A percentile compares a stretch with the other conserved stretches of the same genome.
phyloP scores from a whole-genome alignment of 2,329 filamentous ascomycete genomes.

The Aspergillus awamori region DNA sequence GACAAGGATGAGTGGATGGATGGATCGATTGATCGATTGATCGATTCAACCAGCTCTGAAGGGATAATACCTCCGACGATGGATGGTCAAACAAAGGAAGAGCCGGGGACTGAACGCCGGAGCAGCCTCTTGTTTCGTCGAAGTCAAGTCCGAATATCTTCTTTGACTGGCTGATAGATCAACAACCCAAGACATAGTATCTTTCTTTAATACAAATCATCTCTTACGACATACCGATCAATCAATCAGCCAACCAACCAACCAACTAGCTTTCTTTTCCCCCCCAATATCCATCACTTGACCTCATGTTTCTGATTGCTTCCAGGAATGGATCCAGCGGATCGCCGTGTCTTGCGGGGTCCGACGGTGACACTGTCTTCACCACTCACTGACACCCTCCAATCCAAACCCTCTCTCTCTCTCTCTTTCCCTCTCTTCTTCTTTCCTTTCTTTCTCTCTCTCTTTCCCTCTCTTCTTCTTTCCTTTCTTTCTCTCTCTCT shows the following conservation, averaged over 20 bases:
- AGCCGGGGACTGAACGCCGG: not conserved
- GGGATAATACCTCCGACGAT: no score
- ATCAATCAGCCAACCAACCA: no score
- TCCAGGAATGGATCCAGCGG: not conserved
- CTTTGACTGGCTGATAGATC: no score
- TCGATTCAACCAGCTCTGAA: no score
- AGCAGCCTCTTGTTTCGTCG: not conserved
- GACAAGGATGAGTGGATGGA: no score
- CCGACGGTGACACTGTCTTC: not conserved
- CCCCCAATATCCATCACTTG: no score
- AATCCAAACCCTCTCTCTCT: not conserved
- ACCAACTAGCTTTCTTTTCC: no score
- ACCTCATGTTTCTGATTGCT: not conserved
- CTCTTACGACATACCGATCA: no score
- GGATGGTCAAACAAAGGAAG: no score
- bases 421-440: not conserved
- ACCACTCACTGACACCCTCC: not conserved
- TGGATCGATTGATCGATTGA: no score
- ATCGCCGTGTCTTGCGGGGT: slow-evolving; percentile 1
- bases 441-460: not conserved
- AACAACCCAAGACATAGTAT: no score
- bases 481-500: not conserved
- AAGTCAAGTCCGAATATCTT: not conserved
- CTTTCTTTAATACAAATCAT: no score
- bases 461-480: not conserved